These are phyloP conservation scores for Juncus effusus DNA, from an alignment of 176 grass and related monocot genomes.

Conservation along the genomic window DNA sequence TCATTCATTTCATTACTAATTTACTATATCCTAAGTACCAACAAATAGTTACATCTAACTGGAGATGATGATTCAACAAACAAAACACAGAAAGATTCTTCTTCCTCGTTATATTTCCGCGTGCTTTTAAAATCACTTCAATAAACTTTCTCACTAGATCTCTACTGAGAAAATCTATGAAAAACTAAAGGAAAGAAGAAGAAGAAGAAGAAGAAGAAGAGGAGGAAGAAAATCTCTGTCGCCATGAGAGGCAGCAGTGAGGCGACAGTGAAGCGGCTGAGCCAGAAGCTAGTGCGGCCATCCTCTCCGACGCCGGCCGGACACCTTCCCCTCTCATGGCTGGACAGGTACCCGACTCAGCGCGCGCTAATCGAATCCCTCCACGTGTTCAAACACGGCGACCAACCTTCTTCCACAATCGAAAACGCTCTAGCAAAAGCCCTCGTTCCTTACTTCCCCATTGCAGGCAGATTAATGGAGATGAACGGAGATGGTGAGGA, in stretches of 20 bases:
- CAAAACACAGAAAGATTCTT: no score
- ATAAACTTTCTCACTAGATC: no score
- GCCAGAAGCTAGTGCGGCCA: conserved; percentile 61
- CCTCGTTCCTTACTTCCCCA: conserved; percentile 75
- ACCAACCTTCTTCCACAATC: conserved; percentile 22
- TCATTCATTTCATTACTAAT: no score
- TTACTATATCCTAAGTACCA: no score
- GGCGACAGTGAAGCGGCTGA: conserved; percentile 38
- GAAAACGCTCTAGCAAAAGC: conserved; percentile 44
- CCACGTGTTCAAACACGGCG: conserved; percentile 77
- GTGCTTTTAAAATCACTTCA: no score
- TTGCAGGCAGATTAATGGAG: conserved; percentile 54
- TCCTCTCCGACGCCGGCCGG: conserved; percentile 44
- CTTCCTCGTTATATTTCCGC: no score
- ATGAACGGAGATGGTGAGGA: neutral
- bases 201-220: no score
- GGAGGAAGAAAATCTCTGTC: no score
- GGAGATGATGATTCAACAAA: no score
- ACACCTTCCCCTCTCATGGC: conserved; percentile 65
- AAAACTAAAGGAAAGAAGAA: no score
- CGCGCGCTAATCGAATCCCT: conserved; percentile 83
- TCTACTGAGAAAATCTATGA: no score
- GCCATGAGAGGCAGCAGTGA: neutral
- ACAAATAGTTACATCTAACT: no score
- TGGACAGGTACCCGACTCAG: conserved; percentile 89